These are phyloP conservation scores for Astrothelium subdiscretum DNA, from an alignment of 495 filamentous ascomycete genomes.

Conservation along the genomic window DNA sequence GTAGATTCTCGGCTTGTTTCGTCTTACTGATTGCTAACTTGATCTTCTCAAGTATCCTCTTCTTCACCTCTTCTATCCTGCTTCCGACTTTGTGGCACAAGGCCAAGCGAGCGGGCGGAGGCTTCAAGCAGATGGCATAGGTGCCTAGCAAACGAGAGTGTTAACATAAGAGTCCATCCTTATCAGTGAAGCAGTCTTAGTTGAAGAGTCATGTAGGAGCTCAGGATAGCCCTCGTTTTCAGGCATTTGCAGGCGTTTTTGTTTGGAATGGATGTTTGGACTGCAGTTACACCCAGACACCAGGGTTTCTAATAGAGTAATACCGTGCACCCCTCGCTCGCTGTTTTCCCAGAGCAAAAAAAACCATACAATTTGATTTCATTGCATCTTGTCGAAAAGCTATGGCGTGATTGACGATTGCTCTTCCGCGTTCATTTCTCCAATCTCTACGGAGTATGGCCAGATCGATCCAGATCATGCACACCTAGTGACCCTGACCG, in stretches of 20 bases:
- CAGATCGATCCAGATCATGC: background rate
- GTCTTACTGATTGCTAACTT: background rate
- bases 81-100: slow-evolving; percentile 30
- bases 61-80: slow-evolving; percentile 24
- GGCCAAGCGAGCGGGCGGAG: slow-evolving; percentile 26
- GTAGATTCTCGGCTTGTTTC: slow-evolving; percentile 14
- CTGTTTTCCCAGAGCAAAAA: background rate
- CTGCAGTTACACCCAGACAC: background rate
- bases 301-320: background rate
- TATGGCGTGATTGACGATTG: too few species aligned
- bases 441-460: too few species aligned
- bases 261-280: background rate
- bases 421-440: too few species aligned
- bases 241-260: background rate
- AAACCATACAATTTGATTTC: background rate
- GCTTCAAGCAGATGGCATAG: background rate
- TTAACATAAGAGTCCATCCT: too few species aligned
- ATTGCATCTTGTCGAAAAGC: too few species aligned
- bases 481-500: too few species aligned
- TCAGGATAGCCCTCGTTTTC: background rate
- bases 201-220: background rate
- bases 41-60: slow-evolving; percentile 23
- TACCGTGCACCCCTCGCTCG: background rate
- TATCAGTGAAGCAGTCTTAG: too few species aligned
- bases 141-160: too few species aligned